Percentiles rank a stretch among this genome's conserved stretches.
Conservation (phyloP, 1,139 yeast genomes). For the Pneumocystis sp. region DNA sequence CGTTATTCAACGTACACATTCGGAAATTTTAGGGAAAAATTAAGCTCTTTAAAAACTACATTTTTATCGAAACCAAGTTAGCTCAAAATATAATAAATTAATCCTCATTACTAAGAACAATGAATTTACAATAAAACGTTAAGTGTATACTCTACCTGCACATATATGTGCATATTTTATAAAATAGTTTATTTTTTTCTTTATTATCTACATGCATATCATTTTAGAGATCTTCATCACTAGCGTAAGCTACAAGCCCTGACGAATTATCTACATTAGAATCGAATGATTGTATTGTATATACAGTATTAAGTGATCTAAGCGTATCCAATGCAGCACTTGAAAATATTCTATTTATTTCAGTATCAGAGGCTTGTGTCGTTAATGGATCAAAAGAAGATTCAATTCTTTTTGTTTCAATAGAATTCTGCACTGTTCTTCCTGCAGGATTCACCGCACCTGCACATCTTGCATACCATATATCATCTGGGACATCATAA, state of each 20-base stretch:
- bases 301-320: neutral
- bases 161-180: neutral
- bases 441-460: constrained; percentile 11
- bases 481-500: constrained; percentile 13
- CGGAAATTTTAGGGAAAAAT: neutral
- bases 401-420: neutral
- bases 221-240: neutral
- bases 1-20: neutral
- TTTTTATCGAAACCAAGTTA: neutral
- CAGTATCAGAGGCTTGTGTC: neutral
- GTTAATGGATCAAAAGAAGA: neutral
- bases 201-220: neutral
- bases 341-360: neutral
- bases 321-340: neutral
- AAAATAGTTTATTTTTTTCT: neutral
- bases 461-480: constrained; percentile 15
- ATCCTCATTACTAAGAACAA: neutral
- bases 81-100: neutral
- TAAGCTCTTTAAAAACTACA: neutral
- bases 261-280: neutral
- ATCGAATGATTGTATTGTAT: neutral
- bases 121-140: neutral
- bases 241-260: neutral
- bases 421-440: neutral
- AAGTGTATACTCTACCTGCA: neutral